Percentiles rank a stretch among this genome's conserved stretches.
phyloP scores from a whole-genome alignment of 768 basidiomycete genomes.

The Fistulinella prunicolor region DNA sequence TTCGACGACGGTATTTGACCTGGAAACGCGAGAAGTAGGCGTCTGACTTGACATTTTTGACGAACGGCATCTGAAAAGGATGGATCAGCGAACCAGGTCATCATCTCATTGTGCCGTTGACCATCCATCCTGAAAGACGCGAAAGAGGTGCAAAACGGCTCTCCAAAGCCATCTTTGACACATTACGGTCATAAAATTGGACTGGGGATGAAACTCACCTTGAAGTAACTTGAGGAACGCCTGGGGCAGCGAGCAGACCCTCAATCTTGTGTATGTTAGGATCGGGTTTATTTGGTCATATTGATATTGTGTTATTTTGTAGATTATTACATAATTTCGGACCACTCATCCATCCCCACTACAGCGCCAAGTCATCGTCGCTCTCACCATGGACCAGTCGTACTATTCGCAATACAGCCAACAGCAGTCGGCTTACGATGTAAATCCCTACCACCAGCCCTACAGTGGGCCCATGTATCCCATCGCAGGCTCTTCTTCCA shows the following conservation, averaged over 20 bases:
- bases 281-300: conserved; percentile 26
- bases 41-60: conserved; percentile 94
- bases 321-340: conserved; percentile 14
- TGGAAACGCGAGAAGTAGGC: conserved; percentile 99
- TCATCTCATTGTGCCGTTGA: conserved; percentile 26
- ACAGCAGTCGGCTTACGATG: conserved; percentile 55
- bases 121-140: conserved; percentile 31
- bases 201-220: conserved; percentile 33
- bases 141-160: not conserved
- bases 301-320: conserved; percentile 23
- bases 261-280: conserved; percentile 7
- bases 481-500: conserved; percentile 57
- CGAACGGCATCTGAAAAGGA: conserved; percentile 78
- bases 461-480: conserved; percentile 76
- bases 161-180: not conserved
- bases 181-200: not conserved
- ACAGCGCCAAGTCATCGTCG: not conserved
- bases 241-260: conserved; percentile 26
- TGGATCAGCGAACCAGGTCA: conserved; percentile 16
- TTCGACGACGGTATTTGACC: conserved; percentile 96
- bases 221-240: conserved; percentile 34
- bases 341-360: not conserved
- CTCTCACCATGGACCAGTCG: conserved; percentile 27
- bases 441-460: conserved; percentile 80
- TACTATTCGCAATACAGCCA: conserved; percentile 51